Evolutionary conservation across 2,329 filamentous ascomycete species (phyloP).

Genomic region (Epichloe sp.): DNA sequence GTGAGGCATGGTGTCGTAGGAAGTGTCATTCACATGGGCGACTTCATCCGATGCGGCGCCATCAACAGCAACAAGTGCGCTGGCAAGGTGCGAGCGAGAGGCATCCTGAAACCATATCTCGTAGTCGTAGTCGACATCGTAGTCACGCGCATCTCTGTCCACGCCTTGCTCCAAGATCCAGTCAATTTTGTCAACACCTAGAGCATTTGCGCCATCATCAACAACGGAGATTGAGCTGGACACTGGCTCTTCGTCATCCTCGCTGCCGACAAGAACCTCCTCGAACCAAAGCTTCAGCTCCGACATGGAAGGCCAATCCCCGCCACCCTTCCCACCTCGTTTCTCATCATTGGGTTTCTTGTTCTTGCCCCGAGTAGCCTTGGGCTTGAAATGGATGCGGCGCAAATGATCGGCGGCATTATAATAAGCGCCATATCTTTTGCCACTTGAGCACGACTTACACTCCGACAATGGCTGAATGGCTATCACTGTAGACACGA

Average conservation of each 20-base stretch:
- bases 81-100: not conserved
- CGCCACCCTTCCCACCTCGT: slow-evolving; percentile 40
- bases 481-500: slow-evolving; percentile 32
- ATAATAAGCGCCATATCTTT: slow-evolving; percentile 84
- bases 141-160: not conserved
- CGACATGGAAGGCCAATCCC: slow-evolving; percentile 41
- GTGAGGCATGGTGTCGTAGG: not conserved
- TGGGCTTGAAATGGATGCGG: slow-evolving; percentile 72
- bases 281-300: slow-evolving; percentile 48
- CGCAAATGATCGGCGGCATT: slow-evolving; percentile 87
- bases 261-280: slow-evolving; percentile 25
- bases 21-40: not conserved
- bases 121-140: not conserved
- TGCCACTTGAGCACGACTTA: slow-evolving; percentile 65
- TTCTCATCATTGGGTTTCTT: slow-evolving; percentile 30
- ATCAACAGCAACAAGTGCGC: not conserved
- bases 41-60: not conserved
- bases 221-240: slow-evolving; percentile 11
- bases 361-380: slow-evolving; percentile 32
- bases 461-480: slow-evolving; percentile 61
- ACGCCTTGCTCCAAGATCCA: not conserved
- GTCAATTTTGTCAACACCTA: not conserved
- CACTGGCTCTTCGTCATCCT: slow-evolving; percentile 19
- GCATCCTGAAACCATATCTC: not conserved
- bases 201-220: slow-evolving; percentile 14